Base-by-base conservation (phyloP, 1,284 basidiomycete genomes). In the Leccinum subspadiceum region DNA sequence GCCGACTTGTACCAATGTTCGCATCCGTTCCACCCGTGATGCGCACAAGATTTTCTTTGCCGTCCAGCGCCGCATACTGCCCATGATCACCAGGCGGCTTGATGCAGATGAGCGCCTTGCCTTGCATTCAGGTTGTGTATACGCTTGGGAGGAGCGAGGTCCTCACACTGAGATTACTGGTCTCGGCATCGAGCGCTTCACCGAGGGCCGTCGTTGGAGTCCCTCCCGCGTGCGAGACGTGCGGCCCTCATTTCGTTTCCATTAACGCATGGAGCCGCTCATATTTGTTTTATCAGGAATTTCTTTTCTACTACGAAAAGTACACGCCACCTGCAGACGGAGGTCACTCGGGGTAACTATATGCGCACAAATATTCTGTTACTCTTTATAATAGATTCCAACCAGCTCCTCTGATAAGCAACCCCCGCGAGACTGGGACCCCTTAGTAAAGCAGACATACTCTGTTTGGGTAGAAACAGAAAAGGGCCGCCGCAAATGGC, bases 111-210 rank as follows among this genome's bases (percentile, higher is more conserved):
- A 86, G 65, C 83, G 86, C 53, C 78, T 80, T 20, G 83, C 84
- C 1, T 76, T 89, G 62, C 71, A 76, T 48, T 81, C 89, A 4
- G 90, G 90, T 29, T 89, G 89, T 66, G 84, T 92, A 57, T 93
- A 92, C 70, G 87, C 90, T 58, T 93, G 91, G 91, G 91, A 93
- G 73, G 90, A 92, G 71, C 81, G 89, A 58, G 87, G 87, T 8
- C 87, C 86, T 37, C 86, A 89, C 60, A 87, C 87, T 37, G 84
- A 86, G 70, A 84, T 90, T 15, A 90, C 88, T 1, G 90, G 89
- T 12, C 78, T 90, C 54, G 88, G 89, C 39, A 92, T 92, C 72
- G 90, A 92, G 64, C 78, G 85, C 12, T 86, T 86, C 77, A 93
- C 89, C 3, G 90, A 90, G 71, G 90, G 88, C 46, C 83, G 89